Evolutionary conservation across 208 protist species (phyloP).

Genomic region (Crithidia acanthocephali): DNA sequence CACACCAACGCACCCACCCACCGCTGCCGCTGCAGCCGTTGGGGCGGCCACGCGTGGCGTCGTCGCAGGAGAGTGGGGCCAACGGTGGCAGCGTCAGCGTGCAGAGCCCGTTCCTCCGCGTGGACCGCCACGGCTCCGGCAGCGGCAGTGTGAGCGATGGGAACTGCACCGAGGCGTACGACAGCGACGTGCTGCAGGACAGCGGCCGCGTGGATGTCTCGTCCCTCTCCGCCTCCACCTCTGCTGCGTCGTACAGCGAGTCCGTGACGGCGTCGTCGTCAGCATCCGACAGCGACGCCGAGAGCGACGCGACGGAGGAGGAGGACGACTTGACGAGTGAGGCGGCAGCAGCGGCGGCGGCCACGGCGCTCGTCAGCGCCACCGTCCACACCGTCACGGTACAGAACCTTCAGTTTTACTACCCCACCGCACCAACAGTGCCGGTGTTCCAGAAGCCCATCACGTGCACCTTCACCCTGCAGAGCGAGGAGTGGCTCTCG

Average conservation of each 20-base stretch:
- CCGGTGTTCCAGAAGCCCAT: constrained; percentile 44
- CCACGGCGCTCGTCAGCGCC: constrained; percentile 18
- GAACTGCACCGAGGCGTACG: constrained; percentile 10
- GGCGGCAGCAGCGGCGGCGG: constrained; percentile 21
- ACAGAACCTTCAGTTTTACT: constrained; percentile 58
- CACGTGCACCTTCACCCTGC: constrained; percentile 26
- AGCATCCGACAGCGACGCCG: background rate
- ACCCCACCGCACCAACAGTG: constrained; percentile 68
- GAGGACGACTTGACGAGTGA: constrained; percentile 1
- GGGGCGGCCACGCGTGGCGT: background rate
- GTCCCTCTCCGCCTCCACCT: background rate
- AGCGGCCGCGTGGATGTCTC: background rate
- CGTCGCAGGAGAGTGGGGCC: background rate
- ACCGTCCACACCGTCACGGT: constrained; percentile 32
- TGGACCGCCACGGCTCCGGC: constrained; percentile 6
- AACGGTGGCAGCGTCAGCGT: background rate
- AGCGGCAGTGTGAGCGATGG: constrained; percentile 16
- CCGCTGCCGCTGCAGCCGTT: too few species aligned
- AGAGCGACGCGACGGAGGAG: background rate
- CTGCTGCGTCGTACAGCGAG: constrained; percentile 1
- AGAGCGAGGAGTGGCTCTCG: constrained; percentile 9
- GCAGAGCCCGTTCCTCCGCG: background rate
- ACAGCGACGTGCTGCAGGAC: constrained; percentile 1
- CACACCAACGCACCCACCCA: too few species aligned
- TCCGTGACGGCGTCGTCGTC: background rate